Evolutionary conservation across 768 basidiomycete species (phyloP), one percentile per base, ranked within the genome.

Genomic region (Cystofilobasidium ferigula): DNA sequence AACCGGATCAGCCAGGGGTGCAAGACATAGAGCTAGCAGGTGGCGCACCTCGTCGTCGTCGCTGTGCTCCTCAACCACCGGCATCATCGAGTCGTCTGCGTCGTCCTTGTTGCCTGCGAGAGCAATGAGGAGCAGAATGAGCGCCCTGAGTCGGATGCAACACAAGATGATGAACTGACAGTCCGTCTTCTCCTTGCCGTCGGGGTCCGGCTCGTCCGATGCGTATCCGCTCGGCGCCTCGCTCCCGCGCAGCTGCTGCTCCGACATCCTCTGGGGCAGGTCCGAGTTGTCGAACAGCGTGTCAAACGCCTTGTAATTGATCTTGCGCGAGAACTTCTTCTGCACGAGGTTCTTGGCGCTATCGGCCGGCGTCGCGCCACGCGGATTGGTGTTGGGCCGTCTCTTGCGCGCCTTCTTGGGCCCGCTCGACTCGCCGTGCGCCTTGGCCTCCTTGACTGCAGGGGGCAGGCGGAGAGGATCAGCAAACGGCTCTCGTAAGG

Each of bases 231-330:
- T 47, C 34, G 64, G 64, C n/a, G 45, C 35, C 34, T 57, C 56
- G 24, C 57, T 59, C 16, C 48, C 64, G 34, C 64, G 57, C 32
- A 65, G 34, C 59, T 54, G 43, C n/a, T 42, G 51, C 40, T 53
- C 60, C 12, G 51, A 57, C 67, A 68, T 68, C 35, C 56, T 45
- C 68, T 69, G 61, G 16, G 65, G 65, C 2, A 61, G 48, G 38
- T 69, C 68, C 13, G 48, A 38, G 51, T 69, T 63, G 40, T 71
- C 64, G 73, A 93, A 89, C 14, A 94, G 80, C 63, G 83, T 82
- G 70, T 87, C 86, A 61, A 93, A 82, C 0, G 88, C 89, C 70
- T 88, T 86, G 74, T 94, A 95, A 74, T 95, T 95, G 77, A 94
- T 93, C 60, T 89, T 84, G 73, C 89, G 89, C 77, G 88, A 90